A percentile compares a stretch with the other conserved stretches of the same genome.
phyloP scores from a whole-genome alignment of 257 asterid genomes.

The Nicotiana attenuata region DNA sequence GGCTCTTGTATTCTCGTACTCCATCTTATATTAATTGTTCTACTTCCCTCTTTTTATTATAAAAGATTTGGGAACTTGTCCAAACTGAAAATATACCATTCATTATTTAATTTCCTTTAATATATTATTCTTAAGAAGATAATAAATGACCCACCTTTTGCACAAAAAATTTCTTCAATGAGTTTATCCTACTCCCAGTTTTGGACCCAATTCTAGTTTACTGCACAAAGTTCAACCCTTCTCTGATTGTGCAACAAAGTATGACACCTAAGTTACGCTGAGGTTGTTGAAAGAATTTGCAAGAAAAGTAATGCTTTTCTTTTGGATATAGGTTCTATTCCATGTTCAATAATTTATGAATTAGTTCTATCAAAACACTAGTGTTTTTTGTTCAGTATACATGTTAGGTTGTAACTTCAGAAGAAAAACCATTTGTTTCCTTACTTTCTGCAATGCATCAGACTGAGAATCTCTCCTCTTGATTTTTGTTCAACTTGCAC shows the following conservation, averaged over 20 bases:
- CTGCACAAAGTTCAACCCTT: neutral
- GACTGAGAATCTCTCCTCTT: neutral
- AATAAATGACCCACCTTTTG: neutral
- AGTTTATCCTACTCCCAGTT: neutral
- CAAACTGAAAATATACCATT: neutral
- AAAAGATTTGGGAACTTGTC: neutral
- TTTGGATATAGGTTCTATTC: neutral
- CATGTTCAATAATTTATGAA: neutral
- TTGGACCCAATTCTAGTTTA: neutral
- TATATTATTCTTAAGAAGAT: neutral
- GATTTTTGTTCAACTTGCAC: neutral
- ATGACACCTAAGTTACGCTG: neutral
- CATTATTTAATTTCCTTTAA: neutral
- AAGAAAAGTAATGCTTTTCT: neutral
- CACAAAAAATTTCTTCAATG: neutral
- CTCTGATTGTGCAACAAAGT: neutral
- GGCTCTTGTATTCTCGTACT: neutral
- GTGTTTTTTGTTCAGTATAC: neutral
- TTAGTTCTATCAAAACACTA: neutral
- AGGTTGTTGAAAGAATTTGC: neutral
- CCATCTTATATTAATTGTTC: neutral
- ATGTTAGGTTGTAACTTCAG: neutral
- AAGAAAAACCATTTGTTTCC: neutral
- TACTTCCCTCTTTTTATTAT: neutral
- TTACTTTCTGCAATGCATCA: neutral